Conservation (phyloP, 2,329 filamentous ascomycete genomes). For the Fonsecaea multimorphosa region DNA sequence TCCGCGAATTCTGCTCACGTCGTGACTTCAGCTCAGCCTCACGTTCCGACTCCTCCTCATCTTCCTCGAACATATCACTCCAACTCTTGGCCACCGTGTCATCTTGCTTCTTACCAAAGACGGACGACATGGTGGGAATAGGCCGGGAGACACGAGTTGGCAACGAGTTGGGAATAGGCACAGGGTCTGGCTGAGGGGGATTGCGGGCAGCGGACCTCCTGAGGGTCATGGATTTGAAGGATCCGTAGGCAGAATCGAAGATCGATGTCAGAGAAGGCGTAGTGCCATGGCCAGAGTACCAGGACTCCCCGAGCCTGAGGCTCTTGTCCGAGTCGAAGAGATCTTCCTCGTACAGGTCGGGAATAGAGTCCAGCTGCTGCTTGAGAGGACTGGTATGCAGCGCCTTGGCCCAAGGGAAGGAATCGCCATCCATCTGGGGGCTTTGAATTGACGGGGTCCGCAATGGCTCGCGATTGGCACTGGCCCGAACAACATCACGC, state of each 20-base stretch:
- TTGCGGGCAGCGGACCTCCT: constrained; percentile 44
- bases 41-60: constrained; percentile 74
- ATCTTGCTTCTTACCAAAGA: constrained; percentile 77
- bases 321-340: constrained; percentile 79
- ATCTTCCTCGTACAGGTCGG: constrained; percentile 80
- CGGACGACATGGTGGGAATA: constrained; percentile 75
- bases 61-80: constrained; percentile 98
- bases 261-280: constrained; percentile 85
- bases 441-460: constrained; percentile 94
- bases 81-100: constrained; percentile 95
- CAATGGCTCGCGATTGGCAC: constrained; percentile 89
- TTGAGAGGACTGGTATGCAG: constrained; percentile 75
- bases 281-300: constrained; percentile 77
- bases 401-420: constrained; percentile 95
- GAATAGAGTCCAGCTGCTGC: constrained; percentile 88
- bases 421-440: constrained; percentile 76
- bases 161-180: constrained; percentile 80
- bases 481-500: constrained; percentile 75
- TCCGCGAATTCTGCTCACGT: constrained; percentile 70
- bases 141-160: constrained; percentile 66
- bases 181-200: constrained; percentile 62
- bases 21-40: constrained; percentile 66
- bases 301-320: constrained; percentile 61
- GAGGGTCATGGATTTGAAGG: constrained; percentile 75
- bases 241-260: constrained; percentile 81